Evolutionary conservation across 257 asterid genomes (phyloP).

Genomic region (Rubia yunnanensis): DNA sequence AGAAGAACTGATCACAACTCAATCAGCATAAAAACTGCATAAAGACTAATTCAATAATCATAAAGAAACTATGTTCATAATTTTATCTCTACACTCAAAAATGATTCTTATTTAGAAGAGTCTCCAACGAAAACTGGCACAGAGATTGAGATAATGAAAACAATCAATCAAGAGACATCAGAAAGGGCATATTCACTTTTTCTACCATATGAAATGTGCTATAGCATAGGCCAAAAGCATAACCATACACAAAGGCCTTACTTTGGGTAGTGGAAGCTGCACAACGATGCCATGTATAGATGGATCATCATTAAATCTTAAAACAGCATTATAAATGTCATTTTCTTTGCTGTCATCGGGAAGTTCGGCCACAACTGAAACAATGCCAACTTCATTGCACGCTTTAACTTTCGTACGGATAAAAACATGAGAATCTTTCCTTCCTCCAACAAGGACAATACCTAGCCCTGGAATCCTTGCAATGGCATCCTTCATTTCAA

Average conservation of each 20-base stretch:
- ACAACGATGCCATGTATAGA: conserved; percentile 18
- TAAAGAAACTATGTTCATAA: not conserved
- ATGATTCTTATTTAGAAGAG: not conserved
- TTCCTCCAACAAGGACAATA: conserved; percentile 19
- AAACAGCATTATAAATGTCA: conserved; percentile 16
- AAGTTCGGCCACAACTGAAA: conserved; percentile 15
- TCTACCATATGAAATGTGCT: not conserved
- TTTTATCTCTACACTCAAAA: not conserved
- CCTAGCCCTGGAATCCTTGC: conserved; percentile 19
- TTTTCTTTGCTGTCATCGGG: conserved; percentile 16
- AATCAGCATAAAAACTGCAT: no score
- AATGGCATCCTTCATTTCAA: conserved; percentile 14
- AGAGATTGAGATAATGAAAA: not conserved
- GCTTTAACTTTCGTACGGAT: conserved; percentile 19
- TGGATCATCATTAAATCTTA: conserved; percentile 17
- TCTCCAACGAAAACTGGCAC: not conserved
- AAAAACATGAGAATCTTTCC: conserved; percentile 20
- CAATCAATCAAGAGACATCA: not conserved
- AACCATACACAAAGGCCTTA: conserved; percentile 8
- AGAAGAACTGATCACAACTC: not conserved
- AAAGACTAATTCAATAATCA: not conserved
- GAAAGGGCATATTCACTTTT: not conserved
- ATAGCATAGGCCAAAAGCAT: not conserved
- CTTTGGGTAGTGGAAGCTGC: conserved; percentile 28
- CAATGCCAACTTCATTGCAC: conserved; percentile 16